phyloP scores from a whole-genome alignment of 257 asterid species.

The Rubia yunnanensis region DNA sequence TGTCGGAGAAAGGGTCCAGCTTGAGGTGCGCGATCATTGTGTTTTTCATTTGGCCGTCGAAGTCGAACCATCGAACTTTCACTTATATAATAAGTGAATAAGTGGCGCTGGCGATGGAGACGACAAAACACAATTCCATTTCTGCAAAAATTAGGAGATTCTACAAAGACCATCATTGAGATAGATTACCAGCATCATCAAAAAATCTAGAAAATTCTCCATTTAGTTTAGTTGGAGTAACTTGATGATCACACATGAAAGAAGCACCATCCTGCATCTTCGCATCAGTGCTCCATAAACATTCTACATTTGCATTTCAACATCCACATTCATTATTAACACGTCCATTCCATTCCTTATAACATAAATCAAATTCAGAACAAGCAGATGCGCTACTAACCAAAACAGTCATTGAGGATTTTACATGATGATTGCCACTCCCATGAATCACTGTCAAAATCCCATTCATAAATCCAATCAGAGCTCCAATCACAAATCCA shows the following conservation, averaged over 20 bases:
- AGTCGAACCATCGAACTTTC: too few relatives aligned
- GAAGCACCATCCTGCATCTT: constrained; percentile 13
- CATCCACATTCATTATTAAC: neutral
- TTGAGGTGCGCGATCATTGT: constrained; percentile 98
- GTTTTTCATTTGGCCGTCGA: constrained; percentile 46
- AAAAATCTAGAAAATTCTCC: constrained; percentile 14
- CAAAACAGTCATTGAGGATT: constrained; percentile 11
- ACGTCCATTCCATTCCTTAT: neutral
- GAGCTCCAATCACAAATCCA: too few relatives aligned
- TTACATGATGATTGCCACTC: constrained; percentile 17
- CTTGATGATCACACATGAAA: constrained; percentile 13
- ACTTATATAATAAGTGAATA: too few relatives aligned
- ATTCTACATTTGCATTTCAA: constrained; percentile 11
- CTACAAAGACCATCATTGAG: neutral
- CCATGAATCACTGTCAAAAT: constrained; percentile 16
- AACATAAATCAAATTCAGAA: neutral
- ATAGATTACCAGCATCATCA: constrained; percentile 13
- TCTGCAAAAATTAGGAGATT: neutral
- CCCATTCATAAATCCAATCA: neutral
- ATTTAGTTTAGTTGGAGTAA: constrained; percentile 25
- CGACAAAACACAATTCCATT: neutral
- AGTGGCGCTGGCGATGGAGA: too few relatives aligned
- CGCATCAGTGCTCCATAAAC: constrained; percentile 13
- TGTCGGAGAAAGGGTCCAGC: constrained; percentile 78
- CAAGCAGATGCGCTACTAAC: neutral